Conservation (phyloP, 352 stramenopile species). For the Phytopythium montanum region DNA sequence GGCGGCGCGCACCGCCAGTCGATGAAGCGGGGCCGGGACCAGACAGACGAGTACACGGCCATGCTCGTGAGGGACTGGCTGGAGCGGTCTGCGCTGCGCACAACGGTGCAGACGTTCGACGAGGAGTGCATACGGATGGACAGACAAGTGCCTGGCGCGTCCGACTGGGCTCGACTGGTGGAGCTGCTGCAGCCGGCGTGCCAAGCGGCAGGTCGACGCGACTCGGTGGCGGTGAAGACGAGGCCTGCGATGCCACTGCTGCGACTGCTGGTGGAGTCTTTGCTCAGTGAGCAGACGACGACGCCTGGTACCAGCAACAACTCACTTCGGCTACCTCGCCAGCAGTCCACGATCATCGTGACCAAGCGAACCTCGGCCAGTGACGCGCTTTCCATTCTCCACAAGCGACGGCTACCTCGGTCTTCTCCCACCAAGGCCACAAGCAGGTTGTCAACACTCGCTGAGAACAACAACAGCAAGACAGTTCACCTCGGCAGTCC, state of each 20-base stretch:
- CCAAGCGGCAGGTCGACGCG: not conserved
- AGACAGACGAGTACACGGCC: not conserved
- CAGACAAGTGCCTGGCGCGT: not conserved
- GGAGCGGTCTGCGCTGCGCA: slow-evolving; percentile 1
- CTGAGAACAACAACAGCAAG: slow-evolving; percentile 1
- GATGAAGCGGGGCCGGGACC: not conserved
- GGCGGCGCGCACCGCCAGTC: not conserved
- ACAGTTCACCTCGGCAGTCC: slow-evolving; percentile 4
- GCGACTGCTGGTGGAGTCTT: not conserved
- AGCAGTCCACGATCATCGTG: slow-evolving; percentile 3
- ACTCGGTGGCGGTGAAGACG: not conserved
- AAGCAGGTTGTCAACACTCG: not conserved
- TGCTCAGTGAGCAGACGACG: not conserved
- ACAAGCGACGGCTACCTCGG: not conserved
- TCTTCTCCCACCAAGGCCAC: not conserved
- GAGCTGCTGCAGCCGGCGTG: not conserved
- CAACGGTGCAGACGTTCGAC: slow-evolving; percentile 8
- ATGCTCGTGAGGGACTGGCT: slow-evolving; percentile 8
- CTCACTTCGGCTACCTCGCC: not conserved
- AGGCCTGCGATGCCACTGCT: not conserved
- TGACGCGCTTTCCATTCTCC: not conserved
- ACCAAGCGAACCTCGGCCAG: not conserved
- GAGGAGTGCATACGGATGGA: not conserved
- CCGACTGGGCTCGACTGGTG: not conserved
- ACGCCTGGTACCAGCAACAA: not conserved